Conservation (phyloP, 2,329 filamentous ascomycete genomes). For the Colletotrichum liriopes region DNA sequence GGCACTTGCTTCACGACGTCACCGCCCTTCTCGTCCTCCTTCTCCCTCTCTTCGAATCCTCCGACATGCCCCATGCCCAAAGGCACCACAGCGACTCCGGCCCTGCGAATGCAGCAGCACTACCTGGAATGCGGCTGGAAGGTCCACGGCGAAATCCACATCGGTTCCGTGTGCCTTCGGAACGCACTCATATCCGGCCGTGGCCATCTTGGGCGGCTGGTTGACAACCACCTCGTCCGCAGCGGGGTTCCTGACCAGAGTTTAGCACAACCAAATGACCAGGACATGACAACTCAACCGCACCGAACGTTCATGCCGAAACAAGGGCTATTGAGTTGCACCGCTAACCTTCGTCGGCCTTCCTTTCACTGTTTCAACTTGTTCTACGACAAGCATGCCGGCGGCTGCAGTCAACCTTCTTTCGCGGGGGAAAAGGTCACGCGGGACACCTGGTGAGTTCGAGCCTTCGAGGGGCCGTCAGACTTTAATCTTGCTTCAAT, state of each 20-base stretch:
- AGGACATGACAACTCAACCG: slow-evolving; percentile 28
- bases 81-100: not conserved
- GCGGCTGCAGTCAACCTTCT: slow-evolving; percentile 19
- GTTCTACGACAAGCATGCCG: slow-evolving; percentile 32
- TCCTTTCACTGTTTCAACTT: slow-evolving; percentile 30
- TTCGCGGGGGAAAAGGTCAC: not conserved
- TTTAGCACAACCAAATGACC: slow-evolving; percentile 9
- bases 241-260: not conserved
- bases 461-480: slow-evolving; percentile 5
- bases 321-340: slow-evolving; percentile 14
- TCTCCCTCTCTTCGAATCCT: not conserved
- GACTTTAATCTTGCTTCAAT: slow-evolving; percentile 30
- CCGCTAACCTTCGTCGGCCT: slow-evolving; percentile 27
- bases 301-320: not conserved
- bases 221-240: not conserved
- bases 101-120: not conserved
- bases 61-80: not conserved
- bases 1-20: slow-evolving; percentile 11
- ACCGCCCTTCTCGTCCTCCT: not conserved
- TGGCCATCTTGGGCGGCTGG: not conserved
- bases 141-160: not conserved
- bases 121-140: not conserved
- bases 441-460: slow-evolving; percentile 11
- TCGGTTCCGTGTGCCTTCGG: not conserved
- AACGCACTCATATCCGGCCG: not conserved